These are phyloP conservation scores for Marasmius sp. DNA, from an alignment of 1,284 basidiomycete species.

Conservation along the genomic window DNA sequence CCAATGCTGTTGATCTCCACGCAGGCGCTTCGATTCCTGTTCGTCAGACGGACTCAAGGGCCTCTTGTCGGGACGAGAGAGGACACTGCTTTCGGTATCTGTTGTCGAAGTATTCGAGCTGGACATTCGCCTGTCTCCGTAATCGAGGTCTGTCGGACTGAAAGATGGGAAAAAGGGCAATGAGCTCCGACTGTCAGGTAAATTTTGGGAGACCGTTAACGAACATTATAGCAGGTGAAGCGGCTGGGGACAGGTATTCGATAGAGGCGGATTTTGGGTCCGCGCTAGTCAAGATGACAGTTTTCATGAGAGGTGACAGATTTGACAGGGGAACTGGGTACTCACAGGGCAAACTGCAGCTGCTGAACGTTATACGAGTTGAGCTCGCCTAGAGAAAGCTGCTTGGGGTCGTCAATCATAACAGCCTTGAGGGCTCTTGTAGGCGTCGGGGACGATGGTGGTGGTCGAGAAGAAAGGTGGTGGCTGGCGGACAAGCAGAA, in stretches of 20 bases:
- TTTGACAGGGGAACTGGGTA: constrained; percentile 22
- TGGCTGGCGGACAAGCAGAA: not conserved
- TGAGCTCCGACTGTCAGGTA: not conserved
- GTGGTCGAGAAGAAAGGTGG: not conserved
- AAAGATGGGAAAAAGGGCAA: constrained; percentile 15
- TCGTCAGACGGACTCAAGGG: constrained; percentile 50
- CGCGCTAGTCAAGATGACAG: constrained; percentile 25
- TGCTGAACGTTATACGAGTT: constrained; percentile 63
- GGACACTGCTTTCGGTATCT: constrained; percentile 62
- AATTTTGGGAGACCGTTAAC: constrained; percentile 21
- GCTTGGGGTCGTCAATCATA: constrained; percentile 44
- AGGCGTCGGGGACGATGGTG: not conserved
- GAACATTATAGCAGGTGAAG: constrained; percentile 50
- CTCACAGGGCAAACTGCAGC: constrained; percentile 60
- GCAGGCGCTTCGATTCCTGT: constrained; percentile 49
- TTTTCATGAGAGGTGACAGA: constrained; percentile 10
- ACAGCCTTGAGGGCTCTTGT: not conserved
- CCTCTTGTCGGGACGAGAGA: constrained; percentile 60
- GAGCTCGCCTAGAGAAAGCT: constrained; percentile 37
- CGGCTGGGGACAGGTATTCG: constrained; percentile 46
- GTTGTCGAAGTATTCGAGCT: constrained; percentile 56
- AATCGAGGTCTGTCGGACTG: constrained; percentile 47
- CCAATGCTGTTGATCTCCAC: constrained; percentile 13
- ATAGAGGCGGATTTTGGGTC: constrained; percentile 41
- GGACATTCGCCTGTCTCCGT: constrained; percentile 60